Evolutionary conservation across 139 green algal species (phyloP).

Genomic region (Micromonas pusilla): DNA sequence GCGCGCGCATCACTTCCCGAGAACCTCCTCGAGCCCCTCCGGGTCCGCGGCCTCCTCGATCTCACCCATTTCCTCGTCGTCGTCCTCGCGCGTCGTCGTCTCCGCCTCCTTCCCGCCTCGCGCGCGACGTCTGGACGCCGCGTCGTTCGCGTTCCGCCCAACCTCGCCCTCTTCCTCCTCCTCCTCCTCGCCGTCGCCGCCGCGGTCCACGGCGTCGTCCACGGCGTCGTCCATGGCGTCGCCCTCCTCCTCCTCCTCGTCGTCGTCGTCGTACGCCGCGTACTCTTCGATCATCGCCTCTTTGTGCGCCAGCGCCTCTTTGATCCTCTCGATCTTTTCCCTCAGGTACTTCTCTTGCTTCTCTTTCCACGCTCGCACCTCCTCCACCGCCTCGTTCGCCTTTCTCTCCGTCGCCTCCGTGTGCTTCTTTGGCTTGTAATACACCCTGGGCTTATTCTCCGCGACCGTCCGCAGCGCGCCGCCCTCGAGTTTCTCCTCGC

Average conservation of each 20-base stretch:
- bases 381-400: background rate
- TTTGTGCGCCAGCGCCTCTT: background rate
- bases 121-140: background rate
- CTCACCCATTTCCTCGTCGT: background rate
- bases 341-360: background rate
- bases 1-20: background rate
- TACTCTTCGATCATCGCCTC: background rate
- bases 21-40: background rate
- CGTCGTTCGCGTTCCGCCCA: background rate
- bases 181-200: background rate
- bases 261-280: background rate
- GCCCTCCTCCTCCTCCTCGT: background rate
- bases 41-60: background rate
- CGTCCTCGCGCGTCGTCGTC: background rate
- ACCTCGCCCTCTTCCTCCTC: background rate
- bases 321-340: background rate
- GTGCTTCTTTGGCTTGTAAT: conserved; percentile 5
- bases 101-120: background rate
- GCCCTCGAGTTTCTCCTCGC: background rate
- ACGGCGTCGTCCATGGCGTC: background rate
- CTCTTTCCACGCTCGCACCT: background rate
- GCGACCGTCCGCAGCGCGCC: background rate
- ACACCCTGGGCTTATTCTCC: background rate
- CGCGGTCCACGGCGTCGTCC: background rate
- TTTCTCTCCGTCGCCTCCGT: background rate